These are phyloP conservation scores for Trichoderma sp. DNA, from an alignment of 2,329 filamentous ascomycete species.

Conservation along the genomic window DNA sequence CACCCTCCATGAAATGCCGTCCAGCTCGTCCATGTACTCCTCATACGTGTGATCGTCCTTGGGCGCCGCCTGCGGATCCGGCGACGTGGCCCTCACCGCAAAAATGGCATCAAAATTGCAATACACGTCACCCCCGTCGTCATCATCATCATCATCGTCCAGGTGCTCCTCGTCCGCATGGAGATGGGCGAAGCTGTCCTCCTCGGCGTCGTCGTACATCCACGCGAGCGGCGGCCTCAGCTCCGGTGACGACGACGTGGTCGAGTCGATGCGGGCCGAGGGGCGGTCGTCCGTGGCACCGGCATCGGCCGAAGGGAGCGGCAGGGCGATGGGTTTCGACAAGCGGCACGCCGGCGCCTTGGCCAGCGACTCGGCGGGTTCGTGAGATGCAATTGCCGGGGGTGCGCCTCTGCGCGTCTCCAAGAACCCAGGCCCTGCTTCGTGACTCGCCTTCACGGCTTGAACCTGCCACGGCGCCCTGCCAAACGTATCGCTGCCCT, in stretches of 20 bases:
- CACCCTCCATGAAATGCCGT: conserved; percentile 53
- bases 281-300: conserved; percentile 36
- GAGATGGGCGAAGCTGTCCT: conserved; percentile 55
- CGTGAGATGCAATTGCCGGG: neutral
- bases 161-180: conserved; percentile 49
- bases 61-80: conserved; percentile 31
- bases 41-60: conserved; percentile 51
- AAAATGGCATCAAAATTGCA: conserved; percentile 54
- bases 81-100: conserved; percentile 33
- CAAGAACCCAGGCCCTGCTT: conserved; percentile 18
- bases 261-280: conserved; percentile 38
- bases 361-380: conserved; percentile 21
- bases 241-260: conserved; percentile 40
- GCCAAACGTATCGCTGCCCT: conserved; percentile 31
- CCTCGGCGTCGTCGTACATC: conserved; percentile 42
- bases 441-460: conserved; percentile 32
- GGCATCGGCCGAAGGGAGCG: conserved; percentile 36
- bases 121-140: conserved; percentile 54
- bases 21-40: conserved; percentile 59
- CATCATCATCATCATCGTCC: conserved; percentile 53
- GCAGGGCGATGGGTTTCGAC: conserved; percentile 38
- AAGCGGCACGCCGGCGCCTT: conserved; percentile 36
- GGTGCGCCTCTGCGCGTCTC: neutral
- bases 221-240: conserved; percentile 33
- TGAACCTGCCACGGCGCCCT: conserved; percentile 34